Evolutionary conservation across 1,139 yeast genomes (phyloP), one percentile per base, ranked within the genome.

Genomic region (Nakaseomyces uthaithaninus): DNA sequence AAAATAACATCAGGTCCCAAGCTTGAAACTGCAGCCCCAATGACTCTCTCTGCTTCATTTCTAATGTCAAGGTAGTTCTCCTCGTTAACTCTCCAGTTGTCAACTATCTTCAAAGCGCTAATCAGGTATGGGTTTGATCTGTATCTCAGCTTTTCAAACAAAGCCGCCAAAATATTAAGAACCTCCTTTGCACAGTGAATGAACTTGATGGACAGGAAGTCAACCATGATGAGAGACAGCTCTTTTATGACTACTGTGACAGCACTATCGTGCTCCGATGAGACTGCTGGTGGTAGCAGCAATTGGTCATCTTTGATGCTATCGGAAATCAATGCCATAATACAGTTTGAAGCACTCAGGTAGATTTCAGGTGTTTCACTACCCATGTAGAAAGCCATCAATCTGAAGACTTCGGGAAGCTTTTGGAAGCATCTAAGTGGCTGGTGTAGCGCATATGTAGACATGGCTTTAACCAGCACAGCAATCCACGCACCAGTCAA

Each of bases 401-500:
- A 64, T 17, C 72, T 71, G 47, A 86, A 70, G 19, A 83, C 65
- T 15, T 64, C 64, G 2, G 82, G 80, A 15, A 84, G 60, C 49
- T 73, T 75, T 17, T 63, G 54, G 36, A 87, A 57, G 44, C 86
- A 79, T 27, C 67, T 64, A 23, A 68, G 57, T 2, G 87, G 77
- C 46, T 80, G 75, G 46, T 81, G 67, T 14, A 63, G 60, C 12
- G 89, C 68, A 56, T 77, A 85, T 5, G 89, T 72, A 40, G 77
- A 77, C 47, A 83, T 69, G 36, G 93, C 95, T 55, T 86, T 87
- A 6, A 96, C 94, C 30, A 91, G 74, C 19, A 87, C 95, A 1
- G 96, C 95, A 39, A 87, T 73, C 98, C 98, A 91, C 8, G 95
- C 75, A 14, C 94, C 95, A 12, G 93, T 86, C 51, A 91, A 71